Evolutionary conservation across 352 stramenopile species (phyloP).

Genomic region (Phytophthora litchii): DNA sequence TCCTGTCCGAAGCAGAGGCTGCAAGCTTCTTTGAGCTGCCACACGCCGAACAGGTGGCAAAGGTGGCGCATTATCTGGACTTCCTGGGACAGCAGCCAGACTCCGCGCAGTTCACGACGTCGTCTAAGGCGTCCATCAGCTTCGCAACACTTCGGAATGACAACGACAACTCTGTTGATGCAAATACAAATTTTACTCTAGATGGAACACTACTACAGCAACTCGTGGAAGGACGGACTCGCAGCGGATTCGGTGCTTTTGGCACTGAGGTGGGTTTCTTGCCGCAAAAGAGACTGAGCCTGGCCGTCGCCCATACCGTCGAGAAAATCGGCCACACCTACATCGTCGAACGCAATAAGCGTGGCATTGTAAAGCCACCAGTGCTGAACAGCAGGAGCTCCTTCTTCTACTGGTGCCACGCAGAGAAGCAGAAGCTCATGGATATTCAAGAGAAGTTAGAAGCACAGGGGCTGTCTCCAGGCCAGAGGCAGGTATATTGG

Average conservation of each 20-base stretch:
- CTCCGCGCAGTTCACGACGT: conserved; percentile 57
- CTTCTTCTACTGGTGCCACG: conserved; percentile 88
- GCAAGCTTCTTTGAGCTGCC: conserved; percentile 58
- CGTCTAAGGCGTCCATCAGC: conserved; percentile 57
- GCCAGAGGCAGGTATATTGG: conserved; percentile 44
- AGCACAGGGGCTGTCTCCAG: conserved; percentile 1
- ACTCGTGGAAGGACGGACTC: conserved; percentile 49
- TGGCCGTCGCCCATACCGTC: conserved; percentile 58
- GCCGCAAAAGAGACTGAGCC: conserved; percentile 65
- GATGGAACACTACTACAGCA: conserved; percentile 36
- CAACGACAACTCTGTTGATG: neutral
- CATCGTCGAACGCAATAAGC: conserved; percentile 64
- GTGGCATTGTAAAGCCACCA: conserved; percentile 37
- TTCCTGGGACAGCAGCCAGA: conserved; percentile 61
- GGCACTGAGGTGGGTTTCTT: conserved; percentile 66
- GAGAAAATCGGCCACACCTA: conserved; percentile 74
- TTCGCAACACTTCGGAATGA: conserved; percentile 34
- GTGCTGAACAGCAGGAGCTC: conserved; percentile 86
- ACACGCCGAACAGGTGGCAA: conserved; percentile 57
- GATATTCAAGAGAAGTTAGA: conserved; percentile 72
- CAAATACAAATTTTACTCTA: neutral
- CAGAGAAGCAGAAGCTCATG: conserved; percentile 86
- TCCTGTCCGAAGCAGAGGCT: conserved; percentile 46
- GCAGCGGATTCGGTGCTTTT: conserved; percentile 79
- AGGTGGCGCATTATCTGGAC: conserved; percentile 67